Conservation (phyloP, 441 rosid genomes). For the Rhodomyrtus psidioides region DNA sequence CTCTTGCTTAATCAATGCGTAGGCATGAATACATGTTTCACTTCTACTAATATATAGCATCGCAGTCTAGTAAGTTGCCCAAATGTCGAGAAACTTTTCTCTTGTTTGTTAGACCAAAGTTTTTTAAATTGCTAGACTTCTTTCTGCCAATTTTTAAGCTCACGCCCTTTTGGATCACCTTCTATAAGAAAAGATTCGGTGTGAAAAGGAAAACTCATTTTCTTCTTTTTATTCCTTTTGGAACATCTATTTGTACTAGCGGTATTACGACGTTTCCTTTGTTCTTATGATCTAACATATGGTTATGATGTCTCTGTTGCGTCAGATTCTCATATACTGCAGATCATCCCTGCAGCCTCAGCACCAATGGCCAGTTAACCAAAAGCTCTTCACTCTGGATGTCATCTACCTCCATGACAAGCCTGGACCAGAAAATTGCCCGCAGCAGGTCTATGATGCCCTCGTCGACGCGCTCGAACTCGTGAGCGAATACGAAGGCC, state of each 20-base stretch:
- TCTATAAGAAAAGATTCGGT: neutral
- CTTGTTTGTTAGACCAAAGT: neutral
- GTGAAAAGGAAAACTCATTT: neutral
- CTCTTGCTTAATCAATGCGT: neutral
- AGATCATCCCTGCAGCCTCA: conserved; percentile 72
- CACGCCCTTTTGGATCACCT: neutral
- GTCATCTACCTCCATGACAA: conserved; percentile 92
- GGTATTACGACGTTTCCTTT: neutral
- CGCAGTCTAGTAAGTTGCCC: neutral
- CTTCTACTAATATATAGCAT: neutral
- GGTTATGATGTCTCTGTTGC: neutral
- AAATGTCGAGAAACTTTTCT: neutral
- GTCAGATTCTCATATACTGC: conserved; percentile 80
- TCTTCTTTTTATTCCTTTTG: neutral
- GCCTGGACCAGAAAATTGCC: conserved; percentile 85
- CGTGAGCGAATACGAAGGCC: conserved; percentile 80
- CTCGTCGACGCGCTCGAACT: conserved; percentile 78
- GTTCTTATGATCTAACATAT: neutral
- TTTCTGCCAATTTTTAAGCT: neutral
- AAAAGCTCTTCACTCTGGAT: conserved; percentile 80
- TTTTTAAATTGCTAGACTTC: neutral
- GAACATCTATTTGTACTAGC: neutral
- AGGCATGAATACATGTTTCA: neutral
- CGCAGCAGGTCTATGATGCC: conserved; percentile 73
- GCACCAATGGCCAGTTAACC: conserved; percentile 68